phyloP scores from a whole-genome alignment of 2,329 filamentous ascomycete species.

The Sordariomycetes sp. region DNA sequence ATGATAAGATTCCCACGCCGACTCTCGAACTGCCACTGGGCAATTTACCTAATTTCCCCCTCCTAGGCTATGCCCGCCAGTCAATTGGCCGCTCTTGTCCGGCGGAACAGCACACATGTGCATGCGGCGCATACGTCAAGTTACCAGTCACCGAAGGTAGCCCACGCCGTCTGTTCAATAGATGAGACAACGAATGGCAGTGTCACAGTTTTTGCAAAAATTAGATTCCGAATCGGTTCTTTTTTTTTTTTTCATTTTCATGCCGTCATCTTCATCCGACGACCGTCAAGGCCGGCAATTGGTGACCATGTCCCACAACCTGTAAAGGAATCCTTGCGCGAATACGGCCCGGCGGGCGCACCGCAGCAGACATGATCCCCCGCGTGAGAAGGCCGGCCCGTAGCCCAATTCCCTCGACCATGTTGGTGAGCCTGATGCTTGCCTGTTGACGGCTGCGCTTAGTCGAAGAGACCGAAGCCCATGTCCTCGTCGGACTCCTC shows the following conservation, averaged over 20 bases:
- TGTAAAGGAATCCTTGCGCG: background rate
- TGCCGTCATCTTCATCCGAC: background rate
- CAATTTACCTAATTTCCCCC: too few species aligned
- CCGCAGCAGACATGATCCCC: background rate
- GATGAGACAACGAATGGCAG: too few species aligned
- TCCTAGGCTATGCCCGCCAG: too few species aligned
- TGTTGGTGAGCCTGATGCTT: background rate
- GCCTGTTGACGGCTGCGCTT: slow-evolving; percentile 25
- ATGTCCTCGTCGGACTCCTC: slow-evolving; percentile 63
- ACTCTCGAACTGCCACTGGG: too few species aligned
- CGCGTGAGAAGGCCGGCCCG: background rate
- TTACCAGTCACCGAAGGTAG: too few species aligned
- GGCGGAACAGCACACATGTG: too few species aligned
- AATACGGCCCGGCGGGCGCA: background rate
- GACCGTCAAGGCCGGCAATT: background rate
- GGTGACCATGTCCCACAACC: background rate
- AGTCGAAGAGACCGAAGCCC: slow-evolving; percentile 67
- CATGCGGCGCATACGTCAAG: too few species aligned
- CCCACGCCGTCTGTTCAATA: too few species aligned
- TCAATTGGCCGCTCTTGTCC: too few species aligned
- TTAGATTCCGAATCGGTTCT: background rate
- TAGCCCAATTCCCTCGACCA: background rate
- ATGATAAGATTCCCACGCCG: too few species aligned
- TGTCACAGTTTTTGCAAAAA: too few species aligned
- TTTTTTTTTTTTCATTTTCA: background rate